Conservation (phyloP, 108 stramenopile genomes). For the Mediolabrus comicus region DNA sequence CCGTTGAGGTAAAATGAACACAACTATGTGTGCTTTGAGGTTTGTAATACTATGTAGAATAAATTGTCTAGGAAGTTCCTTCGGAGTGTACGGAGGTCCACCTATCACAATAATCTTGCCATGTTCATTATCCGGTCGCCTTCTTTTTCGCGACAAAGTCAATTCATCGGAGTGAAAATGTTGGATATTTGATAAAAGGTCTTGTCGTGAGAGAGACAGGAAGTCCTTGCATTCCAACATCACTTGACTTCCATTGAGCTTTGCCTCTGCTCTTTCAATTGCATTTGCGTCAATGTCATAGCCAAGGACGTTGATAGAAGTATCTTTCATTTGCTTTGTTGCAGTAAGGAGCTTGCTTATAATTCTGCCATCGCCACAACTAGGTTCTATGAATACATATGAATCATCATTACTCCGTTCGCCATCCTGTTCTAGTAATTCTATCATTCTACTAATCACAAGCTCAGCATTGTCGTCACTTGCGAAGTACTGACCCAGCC, state of each 20-base stretch:
- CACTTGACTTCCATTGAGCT: not conserved
- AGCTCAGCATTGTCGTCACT: slow-evolving; percentile 25
- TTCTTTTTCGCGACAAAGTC: not conserved
- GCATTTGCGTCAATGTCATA: slow-evolving; percentile 28
- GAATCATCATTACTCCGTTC: too few species aligned
- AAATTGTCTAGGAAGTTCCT: slow-evolving; percentile 19
- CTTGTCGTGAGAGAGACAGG: slow-evolving; percentile 1
- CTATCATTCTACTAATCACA: slow-evolving; percentile 8
- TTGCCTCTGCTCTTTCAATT: slow-evolving; percentile 9
- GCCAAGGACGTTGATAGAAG: not conserved
- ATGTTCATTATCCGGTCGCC: not conserved
- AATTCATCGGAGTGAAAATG: not conserved
- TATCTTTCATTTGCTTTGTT: not conserved
- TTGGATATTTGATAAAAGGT: not conserved
- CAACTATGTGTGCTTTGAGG: slow-evolving; percentile 21
- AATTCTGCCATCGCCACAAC: slow-evolving; percentile 34
- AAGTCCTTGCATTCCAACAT: slow-evolving; percentile 21
- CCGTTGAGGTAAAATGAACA: slow-evolving; percentile 25
- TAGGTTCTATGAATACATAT: slow-evolving; percentile 29
- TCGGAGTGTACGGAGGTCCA: slow-evolving; percentile 33
- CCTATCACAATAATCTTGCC: slow-evolving; percentile 6
- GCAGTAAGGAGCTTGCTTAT: slow-evolving; percentile 7
- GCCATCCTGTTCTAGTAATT: not conserved
- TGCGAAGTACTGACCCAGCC: slow-evolving; percentile 40
- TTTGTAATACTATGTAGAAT: slow-evolving; percentile 22